Conservation (phyloP, 2,329 filamentous ascomycete genomes). For the Cladosporium sp. region DNA sequence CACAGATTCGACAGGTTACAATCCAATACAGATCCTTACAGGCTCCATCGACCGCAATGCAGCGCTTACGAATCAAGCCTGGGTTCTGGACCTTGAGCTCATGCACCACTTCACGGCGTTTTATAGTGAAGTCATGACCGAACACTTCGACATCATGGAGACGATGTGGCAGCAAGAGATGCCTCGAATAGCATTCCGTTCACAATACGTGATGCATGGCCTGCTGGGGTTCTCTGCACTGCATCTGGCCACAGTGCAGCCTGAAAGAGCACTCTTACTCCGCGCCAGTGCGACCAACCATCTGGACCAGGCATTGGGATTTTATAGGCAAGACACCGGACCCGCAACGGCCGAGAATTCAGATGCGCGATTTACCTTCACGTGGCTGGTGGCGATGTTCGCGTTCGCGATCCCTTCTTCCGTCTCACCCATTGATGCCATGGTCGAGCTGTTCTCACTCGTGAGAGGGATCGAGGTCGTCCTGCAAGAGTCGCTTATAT, state of each 20-base stretch:
- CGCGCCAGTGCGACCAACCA: conserved; percentile 35
- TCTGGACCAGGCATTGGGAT: conserved; percentile 34
- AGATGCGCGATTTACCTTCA: conserved; percentile 34
- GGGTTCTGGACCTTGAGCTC: conserved; percentile 35
- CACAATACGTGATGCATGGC: conserved; percentile 35
- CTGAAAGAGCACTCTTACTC: conserved; percentile 28
- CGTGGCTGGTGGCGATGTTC: conserved; percentile 35
- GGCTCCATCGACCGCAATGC: conserved; percentile 31
- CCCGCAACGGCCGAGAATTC: conserved; percentile 31
- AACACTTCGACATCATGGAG: conserved; percentile 27
- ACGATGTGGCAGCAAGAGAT: conserved; percentile 34
- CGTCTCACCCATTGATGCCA: conserved; percentile 34
- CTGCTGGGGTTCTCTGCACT: conserved; percentile 36
- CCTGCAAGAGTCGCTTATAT: conserved; percentile 32
- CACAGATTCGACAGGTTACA: conserved; percentile 14
- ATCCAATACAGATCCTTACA: conserved; percentile 31
- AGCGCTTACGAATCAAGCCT: conserved; percentile 27
- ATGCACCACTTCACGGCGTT: conserved; percentile 34
- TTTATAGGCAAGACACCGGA: conserved; percentile 29
- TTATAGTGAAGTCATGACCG: conserved; percentile 28
- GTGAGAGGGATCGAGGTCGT: conserved; percentile 33
- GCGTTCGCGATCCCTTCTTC: conserved; percentile 33
- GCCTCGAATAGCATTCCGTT: conserved; percentile 32
- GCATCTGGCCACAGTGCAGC: conserved; percentile 33
- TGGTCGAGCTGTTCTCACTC: conserved; percentile 34